Evolutionary conservation across 495 filamentous ascomycete genomes (phyloP).

Genomic region (Hypoxylon rickii): DNA sequence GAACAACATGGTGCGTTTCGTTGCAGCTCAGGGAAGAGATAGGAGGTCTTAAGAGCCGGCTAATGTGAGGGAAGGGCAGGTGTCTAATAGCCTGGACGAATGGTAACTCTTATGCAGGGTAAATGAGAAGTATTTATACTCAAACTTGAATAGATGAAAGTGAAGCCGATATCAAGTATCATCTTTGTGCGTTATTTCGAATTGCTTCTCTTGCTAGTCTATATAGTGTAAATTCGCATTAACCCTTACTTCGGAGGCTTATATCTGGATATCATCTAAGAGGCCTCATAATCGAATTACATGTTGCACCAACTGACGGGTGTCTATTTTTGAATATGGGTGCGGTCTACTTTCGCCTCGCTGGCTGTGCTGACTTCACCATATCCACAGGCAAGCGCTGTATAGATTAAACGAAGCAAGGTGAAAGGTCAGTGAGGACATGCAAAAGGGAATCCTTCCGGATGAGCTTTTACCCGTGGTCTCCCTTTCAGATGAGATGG

Average conservation of each 20-base stretch:
- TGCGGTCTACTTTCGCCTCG: conserved; percentile 10
- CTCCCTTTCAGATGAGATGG: neutral
- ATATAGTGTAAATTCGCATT: neutral
- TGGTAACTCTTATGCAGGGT: neutral
- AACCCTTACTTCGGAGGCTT: neutral
- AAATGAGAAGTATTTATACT: neutral
- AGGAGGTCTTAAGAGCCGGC: neutral
- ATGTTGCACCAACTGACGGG: neutral
- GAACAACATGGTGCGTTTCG: conserved; percentile 9
- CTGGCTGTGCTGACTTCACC: conserved; percentile 4
- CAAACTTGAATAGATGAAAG: no score
- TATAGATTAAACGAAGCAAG: neutral
- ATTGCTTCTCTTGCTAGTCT: no score
- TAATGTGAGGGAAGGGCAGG: neutral
- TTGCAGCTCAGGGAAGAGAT: neutral
- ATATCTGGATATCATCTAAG: neutral
- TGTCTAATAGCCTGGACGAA: neutral
- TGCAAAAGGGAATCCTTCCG: conserved; percentile 4
- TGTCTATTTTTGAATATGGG: conserved; percentile 10
- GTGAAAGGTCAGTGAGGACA: neutral
- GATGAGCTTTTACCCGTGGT: conserved; percentile 19
- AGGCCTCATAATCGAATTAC: neutral
- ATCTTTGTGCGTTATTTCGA: no score
- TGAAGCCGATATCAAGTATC: no score
- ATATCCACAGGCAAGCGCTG: neutral